A percentile compares a stretch with the other conserved stretches of the same genome.
Conservation (phyloP, 306 rosid species). For the Prunus dulcis region DNA sequence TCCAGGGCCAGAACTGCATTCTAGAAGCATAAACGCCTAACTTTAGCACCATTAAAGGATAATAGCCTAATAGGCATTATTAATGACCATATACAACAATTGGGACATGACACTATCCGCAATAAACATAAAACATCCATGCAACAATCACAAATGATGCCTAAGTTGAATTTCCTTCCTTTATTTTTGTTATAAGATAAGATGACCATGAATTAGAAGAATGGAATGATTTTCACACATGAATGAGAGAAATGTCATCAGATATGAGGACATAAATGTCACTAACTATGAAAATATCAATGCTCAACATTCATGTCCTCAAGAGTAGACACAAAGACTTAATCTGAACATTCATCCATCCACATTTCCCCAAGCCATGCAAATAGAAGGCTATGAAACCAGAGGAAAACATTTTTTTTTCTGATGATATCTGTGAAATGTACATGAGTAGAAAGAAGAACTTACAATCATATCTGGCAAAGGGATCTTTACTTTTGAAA, state of each 20-base stretch:
- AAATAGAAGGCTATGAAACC: neutral
- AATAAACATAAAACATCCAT: neutral
- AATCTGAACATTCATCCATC: neutral
- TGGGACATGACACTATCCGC: neutral
- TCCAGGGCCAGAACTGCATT: conserved; percentile 61
- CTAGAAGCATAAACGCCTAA: conserved; percentile 19
- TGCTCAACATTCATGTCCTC: neutral
- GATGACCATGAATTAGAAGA: neutral
- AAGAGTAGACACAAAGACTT: neutral
- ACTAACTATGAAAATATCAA: neutral
- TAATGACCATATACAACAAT: neutral
- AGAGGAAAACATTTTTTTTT: neutral
- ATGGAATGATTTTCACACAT: neutral
- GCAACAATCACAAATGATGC: neutral
- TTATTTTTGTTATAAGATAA: neutral
- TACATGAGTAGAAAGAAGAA: conserved; percentile 8
- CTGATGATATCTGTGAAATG: neutral
- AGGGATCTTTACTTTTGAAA: conserved; percentile 56
- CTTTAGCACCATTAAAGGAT: neutral
- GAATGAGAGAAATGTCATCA: neutral
- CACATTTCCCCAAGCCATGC: conserved; percentile 8
- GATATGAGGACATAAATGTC: neutral
- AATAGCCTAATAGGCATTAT: neutral
- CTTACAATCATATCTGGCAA: conserved; percentile 62
- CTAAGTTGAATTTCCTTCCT: neutral